phyloP scores from a whole-genome alignment of 495 filamentous ascomycete genomes.

The Penicillium nucicola region DNA sequence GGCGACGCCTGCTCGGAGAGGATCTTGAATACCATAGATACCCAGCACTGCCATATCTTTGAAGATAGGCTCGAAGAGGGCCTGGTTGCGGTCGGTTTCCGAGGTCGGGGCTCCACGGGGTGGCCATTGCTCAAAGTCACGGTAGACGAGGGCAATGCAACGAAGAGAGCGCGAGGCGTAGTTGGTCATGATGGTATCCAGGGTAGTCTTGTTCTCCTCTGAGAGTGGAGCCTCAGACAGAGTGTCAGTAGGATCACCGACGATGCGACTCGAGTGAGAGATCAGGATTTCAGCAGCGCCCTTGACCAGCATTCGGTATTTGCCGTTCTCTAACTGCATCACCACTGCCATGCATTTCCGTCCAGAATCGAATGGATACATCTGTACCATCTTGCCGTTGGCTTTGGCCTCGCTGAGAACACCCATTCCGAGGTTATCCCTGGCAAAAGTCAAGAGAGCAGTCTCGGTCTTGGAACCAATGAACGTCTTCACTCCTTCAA shows the following conservation, averaged over 20 bases:
- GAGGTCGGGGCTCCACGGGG: slow-evolving; percentile 61
- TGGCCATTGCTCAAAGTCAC: slow-evolving; percentile 88
- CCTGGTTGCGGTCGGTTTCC: slow-evolving; percentile 68
- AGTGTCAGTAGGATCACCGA: slow-evolving; percentile 66
- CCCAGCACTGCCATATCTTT: slow-evolving; percentile 74
- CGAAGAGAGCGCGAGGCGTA: slow-evolving; percentile 83
- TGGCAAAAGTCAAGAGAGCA: slow-evolving; percentile 71
- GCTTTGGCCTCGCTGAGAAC: slow-evolving; percentile 66
- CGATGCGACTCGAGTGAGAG: slow-evolving; percentile 63
- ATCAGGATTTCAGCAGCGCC: slow-evolving; percentile 88
- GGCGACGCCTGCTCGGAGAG: slow-evolving; percentile 71
- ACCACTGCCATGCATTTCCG: slow-evolving; percentile 89
- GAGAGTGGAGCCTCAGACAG: slow-evolving; percentile 54
- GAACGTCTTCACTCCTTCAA: slow-evolving; percentile 62
- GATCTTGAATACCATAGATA: slow-evolving; percentile 85
- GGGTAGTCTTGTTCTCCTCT: slow-evolving; percentile 52
- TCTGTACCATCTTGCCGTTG: slow-evolving; percentile 64
- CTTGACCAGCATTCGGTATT: slow-evolving; percentile 75
- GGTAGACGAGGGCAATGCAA: slow-evolving; percentile 83
- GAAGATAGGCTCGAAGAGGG: slow-evolving; percentile 75
- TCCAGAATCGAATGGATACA: slow-evolving; percentile 82
- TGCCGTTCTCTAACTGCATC: slow-evolving; percentile 60
- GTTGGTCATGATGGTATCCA: slow-evolving; percentile 64
- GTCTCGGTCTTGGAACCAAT: slow-evolving; percentile 92
- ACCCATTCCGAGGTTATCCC: slow-evolving; percentile 73